phyloP scores from a whole-genome alignment of 2,329 filamentous ascomycete genomes.

The Microdochium trichocladiopsis region DNA sequence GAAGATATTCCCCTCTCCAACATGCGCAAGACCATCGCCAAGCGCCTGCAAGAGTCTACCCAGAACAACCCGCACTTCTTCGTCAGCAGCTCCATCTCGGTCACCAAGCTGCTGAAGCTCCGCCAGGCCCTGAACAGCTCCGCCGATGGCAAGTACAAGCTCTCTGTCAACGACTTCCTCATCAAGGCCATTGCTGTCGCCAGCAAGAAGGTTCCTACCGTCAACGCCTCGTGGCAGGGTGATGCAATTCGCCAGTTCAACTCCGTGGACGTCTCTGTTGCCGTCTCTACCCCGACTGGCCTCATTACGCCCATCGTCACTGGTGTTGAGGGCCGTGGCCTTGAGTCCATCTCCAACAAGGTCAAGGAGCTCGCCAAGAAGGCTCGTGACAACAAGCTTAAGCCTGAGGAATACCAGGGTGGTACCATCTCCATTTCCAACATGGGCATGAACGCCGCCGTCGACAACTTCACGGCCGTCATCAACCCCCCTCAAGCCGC shows the following conservation, averaged over 20 bases:
- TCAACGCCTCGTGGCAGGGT: constrained; percentile 92
- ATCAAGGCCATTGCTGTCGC: constrained; percentile 92
- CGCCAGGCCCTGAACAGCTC: constrained; percentile 87
- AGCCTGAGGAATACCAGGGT: constrained; percentile 98
- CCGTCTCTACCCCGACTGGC: constrained; percentile 85
- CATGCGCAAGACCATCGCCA: constrained; percentile 98
- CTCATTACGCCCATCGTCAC: constrained; percentile 98
- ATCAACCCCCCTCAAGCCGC: constrained; percentile 98
- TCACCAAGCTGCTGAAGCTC: constrained; percentile 93
- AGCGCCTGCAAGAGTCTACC: constrained; percentile 80
- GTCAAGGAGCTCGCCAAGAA: constrained; percentile 97
- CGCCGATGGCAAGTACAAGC: constrained; percentile 91
- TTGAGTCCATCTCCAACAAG: constrained; percentile 78
- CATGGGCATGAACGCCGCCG: constrained; percentile 98
- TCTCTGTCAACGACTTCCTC: constrained; percentile 99
- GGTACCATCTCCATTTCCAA: constrained; percentile 99
- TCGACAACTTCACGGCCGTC: constrained; percentile 95
- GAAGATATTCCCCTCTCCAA: constrained; percentile 78
- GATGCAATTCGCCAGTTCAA: constrained; percentile 90
- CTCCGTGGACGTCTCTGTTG: constrained; percentile 90
- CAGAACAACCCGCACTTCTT: constrained; percentile 98
- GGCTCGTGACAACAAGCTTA: constrained; percentile 94
- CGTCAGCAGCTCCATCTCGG: constrained; percentile 84
- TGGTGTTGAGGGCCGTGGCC: constrained; percentile 77
- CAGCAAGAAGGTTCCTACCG: constrained; percentile 86